phyloP scores from a whole-genome alignment of 306 rosid species.

The Herpetospermum pedunculosum region DNA sequence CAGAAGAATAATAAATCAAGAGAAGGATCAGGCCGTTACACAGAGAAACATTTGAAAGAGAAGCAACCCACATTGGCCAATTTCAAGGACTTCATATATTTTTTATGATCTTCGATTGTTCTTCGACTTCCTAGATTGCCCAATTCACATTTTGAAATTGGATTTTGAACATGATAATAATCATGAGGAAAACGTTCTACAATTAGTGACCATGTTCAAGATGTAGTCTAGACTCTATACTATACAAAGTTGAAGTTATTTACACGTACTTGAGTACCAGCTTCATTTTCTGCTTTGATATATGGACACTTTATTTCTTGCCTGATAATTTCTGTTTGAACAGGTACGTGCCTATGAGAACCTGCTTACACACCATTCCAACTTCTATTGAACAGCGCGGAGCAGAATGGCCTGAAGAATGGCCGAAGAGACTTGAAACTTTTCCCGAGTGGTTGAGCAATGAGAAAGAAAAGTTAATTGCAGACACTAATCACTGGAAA shows the following conservation, averaged over 20 bases:
- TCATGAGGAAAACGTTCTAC: background rate
- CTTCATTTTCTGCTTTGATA: background rate
- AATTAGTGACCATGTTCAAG: background rate
- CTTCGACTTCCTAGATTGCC: background rate
- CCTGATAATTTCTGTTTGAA: constrained; percentile 12
- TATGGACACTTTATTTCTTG: background rate
- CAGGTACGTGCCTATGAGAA: constrained; percentile 65
- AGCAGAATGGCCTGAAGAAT: constrained; percentile 97
- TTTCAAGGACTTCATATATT: background rate
- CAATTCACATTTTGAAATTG: background rate
- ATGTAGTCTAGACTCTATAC: background rate
- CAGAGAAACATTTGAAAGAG: background rate
- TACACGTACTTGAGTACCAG: background rate
- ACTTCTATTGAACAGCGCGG: constrained; percentile 80
- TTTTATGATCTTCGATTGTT: background rate
- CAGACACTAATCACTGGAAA: constrained; percentile 81
- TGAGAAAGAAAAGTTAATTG: constrained; percentile 54
- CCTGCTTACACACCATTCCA: constrained; percentile 77
- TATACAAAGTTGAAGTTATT: background rate
- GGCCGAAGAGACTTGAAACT: constrained; percentile 85
- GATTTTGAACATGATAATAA: background rate
- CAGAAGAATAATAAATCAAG: background rate
- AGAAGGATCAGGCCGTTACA: background rate
- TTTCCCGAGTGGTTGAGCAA: constrained; percentile 71
- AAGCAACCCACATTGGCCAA: background rate